Evolutionary conservation across 2,329 filamentous ascomycete species (phyloP).

Genomic region (Hypoxylon sp.): DNA sequence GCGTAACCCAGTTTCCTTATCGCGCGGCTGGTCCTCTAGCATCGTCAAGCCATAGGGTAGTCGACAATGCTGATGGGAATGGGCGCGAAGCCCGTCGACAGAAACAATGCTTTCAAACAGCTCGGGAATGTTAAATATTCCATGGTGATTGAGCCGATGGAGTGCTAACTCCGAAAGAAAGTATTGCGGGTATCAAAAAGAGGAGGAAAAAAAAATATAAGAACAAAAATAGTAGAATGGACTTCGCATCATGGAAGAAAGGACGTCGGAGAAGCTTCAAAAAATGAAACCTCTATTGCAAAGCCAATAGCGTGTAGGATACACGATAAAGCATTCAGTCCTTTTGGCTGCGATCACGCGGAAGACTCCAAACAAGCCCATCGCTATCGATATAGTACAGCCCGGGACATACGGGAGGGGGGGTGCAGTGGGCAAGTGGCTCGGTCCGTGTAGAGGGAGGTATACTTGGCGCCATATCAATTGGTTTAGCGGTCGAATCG

Average conservation of each 20-base stretch:
- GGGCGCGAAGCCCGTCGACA: too few species aligned
- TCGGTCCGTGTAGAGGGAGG: too few species aligned
- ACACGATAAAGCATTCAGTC: too few species aligned
- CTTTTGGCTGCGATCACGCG: too few species aligned
- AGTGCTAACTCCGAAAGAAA: not conserved
- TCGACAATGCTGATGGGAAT: too few species aligned
- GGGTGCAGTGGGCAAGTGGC: conserved; percentile 65
- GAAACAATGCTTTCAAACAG: not conserved
- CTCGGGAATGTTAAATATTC: not conserved
- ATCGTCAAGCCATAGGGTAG: too few species aligned
- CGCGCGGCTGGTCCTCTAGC: too few species aligned
- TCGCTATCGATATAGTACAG: conserved; percentile 53
- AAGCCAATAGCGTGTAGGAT: not conserved
- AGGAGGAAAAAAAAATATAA: not conserved
- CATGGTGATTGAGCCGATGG: not conserved
- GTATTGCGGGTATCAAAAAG: not conserved
- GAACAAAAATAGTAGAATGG: not conserved
- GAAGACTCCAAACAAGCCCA: too few species aligned
- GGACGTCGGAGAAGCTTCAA: not conserved
- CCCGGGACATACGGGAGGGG: conserved; percentile 57
- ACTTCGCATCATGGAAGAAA: not conserved
- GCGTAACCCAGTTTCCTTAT: too few species aligned
- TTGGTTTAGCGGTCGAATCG: conserved; percentile 51
- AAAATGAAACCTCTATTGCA: not conserved
- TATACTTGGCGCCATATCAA: conserved; percentile 48